phyloP scores from a whole-genome alignment of 106 monocot species.

The Dendrobium chrysotoxum region DNA sequence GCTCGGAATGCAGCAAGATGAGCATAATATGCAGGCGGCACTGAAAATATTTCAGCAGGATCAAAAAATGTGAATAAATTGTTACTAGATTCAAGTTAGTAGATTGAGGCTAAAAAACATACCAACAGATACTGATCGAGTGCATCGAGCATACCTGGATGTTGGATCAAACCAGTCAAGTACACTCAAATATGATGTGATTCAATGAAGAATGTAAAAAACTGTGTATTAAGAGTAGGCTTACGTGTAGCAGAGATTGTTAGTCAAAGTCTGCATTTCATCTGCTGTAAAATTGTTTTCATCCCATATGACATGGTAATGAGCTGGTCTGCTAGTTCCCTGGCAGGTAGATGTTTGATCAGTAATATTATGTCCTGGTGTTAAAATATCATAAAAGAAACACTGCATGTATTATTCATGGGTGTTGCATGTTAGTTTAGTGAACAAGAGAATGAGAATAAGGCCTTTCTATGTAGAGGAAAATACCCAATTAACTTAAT shows the following conservation, averaged over 20 bases:
- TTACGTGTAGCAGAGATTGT: slow-evolving; percentile 95
- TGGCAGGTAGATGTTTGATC: slow-evolving; percentile 13
- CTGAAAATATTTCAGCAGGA: slow-evolving; percentile 17
- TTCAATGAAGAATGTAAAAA: neutral
- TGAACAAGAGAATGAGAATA: neutral
- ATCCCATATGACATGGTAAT: slow-evolving; percentile 90
- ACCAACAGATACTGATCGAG: slow-evolving; percentile 87
- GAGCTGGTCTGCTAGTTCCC: slow-evolving; percentile 84
- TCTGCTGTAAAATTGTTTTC: slow-evolving; percentile 87
- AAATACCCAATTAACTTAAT: no score
- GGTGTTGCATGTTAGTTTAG: no score
- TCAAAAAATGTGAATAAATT: neutral
- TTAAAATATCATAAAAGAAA: no score
- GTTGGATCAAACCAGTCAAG: slow-evolving; percentile 4
- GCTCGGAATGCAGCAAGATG: slow-evolving; percentile 68
- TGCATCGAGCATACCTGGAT: slow-evolving; percentile 81
- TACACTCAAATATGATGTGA: neutral
- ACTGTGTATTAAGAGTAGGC: neutral
- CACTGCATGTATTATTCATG: no score
- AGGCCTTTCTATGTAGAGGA: neutral
- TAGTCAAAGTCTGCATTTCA: slow-evolving; percentile 79
- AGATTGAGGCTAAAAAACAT: slow-evolving; percentile 12
- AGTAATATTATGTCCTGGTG: neutral
- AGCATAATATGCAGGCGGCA: slow-evolving; percentile 67
- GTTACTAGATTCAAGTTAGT: neutral